Evolutionary conservation across 305 asterid species (phyloP), one percentile per base, ranked within the genome.

Genomic region (Fraxinus latifolia): DNA sequence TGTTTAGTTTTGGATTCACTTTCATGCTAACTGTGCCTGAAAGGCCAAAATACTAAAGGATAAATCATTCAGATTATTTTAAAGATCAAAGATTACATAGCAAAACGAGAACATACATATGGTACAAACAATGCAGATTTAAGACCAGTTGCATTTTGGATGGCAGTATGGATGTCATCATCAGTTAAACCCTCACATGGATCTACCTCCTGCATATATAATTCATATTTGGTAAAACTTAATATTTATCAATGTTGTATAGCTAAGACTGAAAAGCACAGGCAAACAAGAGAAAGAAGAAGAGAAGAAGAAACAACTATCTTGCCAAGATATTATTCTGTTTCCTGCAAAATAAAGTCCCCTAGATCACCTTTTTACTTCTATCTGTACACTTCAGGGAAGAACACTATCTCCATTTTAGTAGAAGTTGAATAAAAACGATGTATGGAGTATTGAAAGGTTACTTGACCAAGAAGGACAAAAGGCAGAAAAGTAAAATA

Each of bases 81-180:
- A 36, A 76, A 81, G 29, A 77, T 75, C 23, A 23, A 83, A 36
- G 19, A 81, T 21, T 55, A 19, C 68, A 70, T n/a, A 4, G 33
- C 7, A 65, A 1, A 78, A 14, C 27, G 34, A 84, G 79, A 87
- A 27, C 93, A 84, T 86, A 92, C 97, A 84, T 93, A 93, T 37
- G 97, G 97, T 42, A 95, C 93, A 87, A 92, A 95, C 34, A 95
- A 79, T 73, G 95, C 97, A 83, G 98, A 93, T 82, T 82, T 90
- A 81, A 96, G 88, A 77, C 97, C 98, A 15, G 95, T 92, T 39
- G 98, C 94, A 86, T 95, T 95, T 88, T 93, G 98, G 83, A 95
- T 87, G 86, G 97, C 93, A 84, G 95, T 93, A n/a, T 92, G 92
- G 86, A 95, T 95, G 85, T 93, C 98, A 58, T 90, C 95, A 82